Evolutionary conservation across 805 yeast genomes (phyloP), one percentile per base, ranked within the genome.

Genomic region (Scheffersomyces amazonensis): DNA sequence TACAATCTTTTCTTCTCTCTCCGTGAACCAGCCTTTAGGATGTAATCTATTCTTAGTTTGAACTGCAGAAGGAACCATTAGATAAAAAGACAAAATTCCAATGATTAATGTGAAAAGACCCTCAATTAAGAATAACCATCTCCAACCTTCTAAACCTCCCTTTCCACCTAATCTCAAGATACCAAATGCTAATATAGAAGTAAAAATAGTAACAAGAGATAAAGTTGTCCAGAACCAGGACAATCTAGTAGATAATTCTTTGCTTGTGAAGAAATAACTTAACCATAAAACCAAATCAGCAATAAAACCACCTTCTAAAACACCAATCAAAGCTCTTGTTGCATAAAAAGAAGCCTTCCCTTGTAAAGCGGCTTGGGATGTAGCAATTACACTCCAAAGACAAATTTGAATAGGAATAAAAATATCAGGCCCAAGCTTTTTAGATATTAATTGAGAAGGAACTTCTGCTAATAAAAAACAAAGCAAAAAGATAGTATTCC

Each of bases 281-380:
- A 83, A 61, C 79, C 83, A 83, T 34, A 81, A 59, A 39, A 76
- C 71, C 24, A 75, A 60, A 48, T 81, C 87, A 23, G 84, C 81
- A 37, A 83, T 81, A 42, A 81, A 81, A 0, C 88, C 87, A 40
- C 87, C 87, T 54, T 82, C 81, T n/a, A 76, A 54, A 3, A 72
- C 49, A 1, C 83, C 87, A 31, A 80, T 50, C 4, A 78, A 60
- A 0, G 74, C 73, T 42, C 86, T 62, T 4, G 78, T 68, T 7
- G 62, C 64, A 40, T 58, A 65, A 43, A 77, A 80, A 0, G 76
- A 68, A 1, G 65, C 50, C 40, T 58, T 66, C 28, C 50, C 48
- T 9, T 32, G 40, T 36, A 61, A 40, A 20, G 48, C 50, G 16
- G 53, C 54, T 39, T 81, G 87, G 31, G 62, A 58, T 30, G 75